A percentile compares a stretch with the other conserved stretches of the same genome.
These are phyloP conservation scores for Termitomyces sp. DNA, from an alignment of 768 basidiomycete species.

Conservation along the genomic window DNA sequence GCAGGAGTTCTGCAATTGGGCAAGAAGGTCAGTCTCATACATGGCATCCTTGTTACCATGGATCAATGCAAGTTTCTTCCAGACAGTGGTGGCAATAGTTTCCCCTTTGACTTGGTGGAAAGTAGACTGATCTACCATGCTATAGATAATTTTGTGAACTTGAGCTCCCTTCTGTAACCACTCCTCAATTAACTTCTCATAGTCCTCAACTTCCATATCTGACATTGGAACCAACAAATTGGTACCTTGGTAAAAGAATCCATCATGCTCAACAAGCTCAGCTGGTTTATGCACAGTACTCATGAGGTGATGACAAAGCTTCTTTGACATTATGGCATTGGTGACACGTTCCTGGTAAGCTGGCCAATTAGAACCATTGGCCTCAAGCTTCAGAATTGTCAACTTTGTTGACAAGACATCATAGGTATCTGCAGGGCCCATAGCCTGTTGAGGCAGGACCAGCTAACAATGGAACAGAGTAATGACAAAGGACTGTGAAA, in stretches of 20 bases:
- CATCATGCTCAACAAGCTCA: constrained; percentile 9
- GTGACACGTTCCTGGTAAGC: constrained; percentile 2
- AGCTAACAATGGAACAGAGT: neutral
- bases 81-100: neutral
- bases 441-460: neutral
- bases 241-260: constrained; percentile 9
- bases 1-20: neutral
- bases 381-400: neutral
- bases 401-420: neutral
- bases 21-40: neutral
- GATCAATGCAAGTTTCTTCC: too few relatives aligned
- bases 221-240: constrained; percentile 4
- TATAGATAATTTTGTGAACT: neutral
- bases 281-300: constrained; percentile 21
- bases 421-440: neutral
- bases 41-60: neutral
- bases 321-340: constrained; percentile 18
- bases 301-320: constrained; percentile 3
- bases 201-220: constrained; percentile 20
- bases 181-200: constrained; percentile 16
- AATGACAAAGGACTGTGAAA: too few relatives aligned
- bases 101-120: neutral
- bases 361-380: neutral
- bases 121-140: neutral
- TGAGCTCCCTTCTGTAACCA: neutral